Evolutionary conservation across 1,284 basidiomycete genomes (phyloP).

Genomic region (Anthracocystis setariae): DNA sequence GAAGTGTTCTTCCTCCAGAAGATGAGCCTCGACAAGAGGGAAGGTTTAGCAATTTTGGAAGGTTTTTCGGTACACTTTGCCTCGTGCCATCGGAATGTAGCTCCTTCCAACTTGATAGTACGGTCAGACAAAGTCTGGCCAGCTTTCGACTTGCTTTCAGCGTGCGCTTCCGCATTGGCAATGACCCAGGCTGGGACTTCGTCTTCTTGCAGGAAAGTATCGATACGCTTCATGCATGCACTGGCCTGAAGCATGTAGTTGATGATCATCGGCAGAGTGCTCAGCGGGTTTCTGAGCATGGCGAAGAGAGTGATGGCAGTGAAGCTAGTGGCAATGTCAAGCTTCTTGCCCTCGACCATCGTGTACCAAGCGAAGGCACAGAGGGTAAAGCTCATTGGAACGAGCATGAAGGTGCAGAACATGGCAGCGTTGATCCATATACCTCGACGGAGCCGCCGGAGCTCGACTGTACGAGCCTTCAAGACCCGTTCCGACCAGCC

Average conservation of each 20-base stretch:
- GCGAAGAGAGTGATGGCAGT: constrained; percentile 55
- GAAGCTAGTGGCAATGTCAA: constrained; percentile 49
- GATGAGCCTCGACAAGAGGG: constrained; percentile 9
- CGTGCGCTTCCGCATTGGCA: constrained; percentile 22
- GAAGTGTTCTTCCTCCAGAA: constrained; percentile 22
- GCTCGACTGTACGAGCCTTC: constrained; percentile 26
- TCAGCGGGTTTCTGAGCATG: constrained; percentile 53
- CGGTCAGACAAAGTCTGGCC: constrained; percentile 54
- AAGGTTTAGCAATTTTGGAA: constrained; percentile 1
- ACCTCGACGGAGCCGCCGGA: constrained; percentile 17
- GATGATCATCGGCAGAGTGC: constrained; percentile 47
- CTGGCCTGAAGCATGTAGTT: constrained; percentile 72
- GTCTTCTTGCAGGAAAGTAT: constrained; percentile 82
- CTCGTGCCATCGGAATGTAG: constrained; percentile 71
- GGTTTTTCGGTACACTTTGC: constrained; percentile 7
- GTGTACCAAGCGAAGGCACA: constrained; percentile 52
- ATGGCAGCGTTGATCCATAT: constrained; percentile 13
- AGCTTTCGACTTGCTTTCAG: background rate
- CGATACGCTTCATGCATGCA: constrained; percentile 82
- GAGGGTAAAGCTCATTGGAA: constrained; percentile 43
- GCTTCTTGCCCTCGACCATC: constrained; percentile 29
- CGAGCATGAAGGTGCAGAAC: constrained; percentile 22
- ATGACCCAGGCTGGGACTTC: constrained; percentile 80
- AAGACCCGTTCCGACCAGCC: constrained; percentile 32
- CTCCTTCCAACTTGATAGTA: constrained; percentile 75